Evolutionary conservation across 2,329 filamentous ascomycete species (phyloP).

Genomic region (Zasmidium cellare): DNA sequence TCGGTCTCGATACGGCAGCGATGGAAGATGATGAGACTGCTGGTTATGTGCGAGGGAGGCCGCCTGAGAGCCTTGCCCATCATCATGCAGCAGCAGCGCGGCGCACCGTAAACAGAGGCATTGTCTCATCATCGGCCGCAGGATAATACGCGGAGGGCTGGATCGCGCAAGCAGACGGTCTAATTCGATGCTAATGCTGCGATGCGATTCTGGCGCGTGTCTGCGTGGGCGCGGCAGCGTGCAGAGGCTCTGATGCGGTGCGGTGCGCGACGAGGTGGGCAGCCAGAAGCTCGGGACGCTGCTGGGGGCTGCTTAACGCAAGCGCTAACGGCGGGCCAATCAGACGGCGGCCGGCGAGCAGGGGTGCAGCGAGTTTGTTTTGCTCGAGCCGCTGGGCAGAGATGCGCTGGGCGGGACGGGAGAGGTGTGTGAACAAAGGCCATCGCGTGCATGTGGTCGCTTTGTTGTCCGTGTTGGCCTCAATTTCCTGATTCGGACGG

Average conservation of each 20-base stretch:
- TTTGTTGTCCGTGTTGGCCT: conserved; percentile 20
- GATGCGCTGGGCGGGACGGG: conserved; percentile 3
- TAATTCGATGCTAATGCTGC: too few species aligned
- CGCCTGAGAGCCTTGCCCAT: not conserved
- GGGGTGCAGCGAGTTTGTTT: conserved; percentile 9
- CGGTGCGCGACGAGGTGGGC: not conserved
- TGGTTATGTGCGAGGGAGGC: not conserved
- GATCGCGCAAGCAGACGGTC: conserved; percentile 7
- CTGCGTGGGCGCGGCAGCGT: not conserved
- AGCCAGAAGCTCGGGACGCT: conserved; percentile 11
- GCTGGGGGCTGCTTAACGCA: conserved; percentile 6
- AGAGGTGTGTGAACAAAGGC: conserved; percentile 18
- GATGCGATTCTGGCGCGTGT: not conserved
- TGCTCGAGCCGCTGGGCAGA: conserved; percentile 10
- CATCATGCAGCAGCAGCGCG: not conserved
- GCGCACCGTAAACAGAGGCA: not conserved
- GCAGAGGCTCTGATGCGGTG: not conserved
- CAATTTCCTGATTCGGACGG: conserved; percentile 24
- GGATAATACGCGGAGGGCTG: not conserved
- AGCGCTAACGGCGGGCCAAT: conserved; percentile 6
- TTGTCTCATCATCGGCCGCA: conserved; percentile 4
- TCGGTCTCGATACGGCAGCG: not conserved
- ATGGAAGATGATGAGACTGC: not conserved
- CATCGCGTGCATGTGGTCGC: conserved; percentile 21
- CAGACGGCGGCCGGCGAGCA: conserved; percentile 3